phyloP scores from a whole-genome alignment of 768 basidiomycete genomes.

The Hericium alpestre region DNA sequence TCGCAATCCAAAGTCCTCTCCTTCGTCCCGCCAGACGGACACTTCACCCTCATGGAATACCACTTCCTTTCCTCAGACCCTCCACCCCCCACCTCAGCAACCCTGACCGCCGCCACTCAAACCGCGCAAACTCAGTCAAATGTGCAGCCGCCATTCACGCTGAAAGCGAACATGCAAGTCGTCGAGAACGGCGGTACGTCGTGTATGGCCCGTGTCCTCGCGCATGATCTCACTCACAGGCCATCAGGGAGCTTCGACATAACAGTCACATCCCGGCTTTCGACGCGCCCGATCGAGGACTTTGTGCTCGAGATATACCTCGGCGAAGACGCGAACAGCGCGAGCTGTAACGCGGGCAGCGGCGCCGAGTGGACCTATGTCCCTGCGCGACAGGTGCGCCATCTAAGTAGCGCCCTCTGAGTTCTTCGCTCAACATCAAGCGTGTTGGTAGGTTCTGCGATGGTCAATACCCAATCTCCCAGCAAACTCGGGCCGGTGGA shows the following conservation, averaged over 20 bases:
- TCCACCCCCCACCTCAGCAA: slow-evolving; percentile 30
- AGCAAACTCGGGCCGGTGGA: slow-evolving; percentile 56
- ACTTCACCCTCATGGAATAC: slow-evolving; percentile 78
- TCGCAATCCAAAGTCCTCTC: slow-evolving; percentile 65
- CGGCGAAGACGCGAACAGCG: slow-evolving; percentile 61
- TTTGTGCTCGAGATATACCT: slow-evolving; percentile 63
- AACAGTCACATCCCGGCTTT: slow-evolving; percentile 20
- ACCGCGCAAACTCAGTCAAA: slow-evolving; percentile 12
- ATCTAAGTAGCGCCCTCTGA: not conserved
- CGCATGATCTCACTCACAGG: slow-evolving; percentile 4
- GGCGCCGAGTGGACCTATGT: slow-evolving; percentile 79
- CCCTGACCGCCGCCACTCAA: slow-evolving; percentile 16
- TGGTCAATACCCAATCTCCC: slow-evolving; percentile 70
- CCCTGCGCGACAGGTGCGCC: slow-evolving; percentile 24
- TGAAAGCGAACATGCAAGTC: slow-evolving; percentile 23
- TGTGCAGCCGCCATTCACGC: slow-evolving; percentile 24
- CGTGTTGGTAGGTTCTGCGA: slow-evolving; percentile 40
- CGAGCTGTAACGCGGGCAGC: slow-evolving; percentile 57
- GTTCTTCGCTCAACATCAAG: not conserved
- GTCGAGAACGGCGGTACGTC: slow-evolving; percentile 31
- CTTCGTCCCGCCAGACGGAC: slow-evolving; percentile 90
- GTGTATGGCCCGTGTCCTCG: slow-evolving; percentile 9
- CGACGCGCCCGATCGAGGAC: slow-evolving; percentile 59
- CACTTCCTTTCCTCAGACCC: slow-evolving; percentile 42
- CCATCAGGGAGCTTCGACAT: slow-evolving; percentile 47